phyloP scores from a whole-genome alignment of 345 rosid species.

The Crucihimalaya himalaica region DNA sequence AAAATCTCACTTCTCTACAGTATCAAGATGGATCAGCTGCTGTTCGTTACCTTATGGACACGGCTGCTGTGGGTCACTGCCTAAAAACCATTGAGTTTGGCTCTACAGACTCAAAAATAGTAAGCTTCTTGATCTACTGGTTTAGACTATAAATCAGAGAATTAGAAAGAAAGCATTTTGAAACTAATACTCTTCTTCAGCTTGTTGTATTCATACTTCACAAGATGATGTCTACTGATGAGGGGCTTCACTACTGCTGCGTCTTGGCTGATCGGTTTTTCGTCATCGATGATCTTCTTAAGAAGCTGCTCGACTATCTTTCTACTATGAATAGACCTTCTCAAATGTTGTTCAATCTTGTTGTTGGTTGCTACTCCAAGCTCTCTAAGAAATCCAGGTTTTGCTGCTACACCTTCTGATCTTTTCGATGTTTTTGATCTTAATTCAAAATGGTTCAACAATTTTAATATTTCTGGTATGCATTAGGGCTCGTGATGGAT shows the following conservation, averaged over 20 bases:
- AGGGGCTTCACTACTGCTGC: constrained; percentile 53
- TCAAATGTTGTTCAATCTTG: constrained; percentile 10
- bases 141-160: neutral
- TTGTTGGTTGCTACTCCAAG: constrained; percentile 49
- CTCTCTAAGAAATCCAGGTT: constrained; percentile 59
- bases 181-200: constrained; percentile 37
- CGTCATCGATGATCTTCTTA: constrained; percentile 35
- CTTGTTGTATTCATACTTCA: constrained; percentile 49
- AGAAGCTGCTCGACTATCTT: constrained; percentile 33
- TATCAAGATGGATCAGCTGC: constrained; percentile 35
- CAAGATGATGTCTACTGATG: constrained; percentile 37
- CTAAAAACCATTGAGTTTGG: constrained; percentile 47
- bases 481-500: constrained; percentile 28
- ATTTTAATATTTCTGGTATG: constrained; percentile 8
- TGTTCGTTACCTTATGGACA: constrained; percentile 39
- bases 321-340: constrained; percentile 12
- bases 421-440: neutral
- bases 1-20: constrained; percentile 37
- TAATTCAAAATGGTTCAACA: neutral
- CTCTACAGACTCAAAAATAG: constrained; percentile 42
- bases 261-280: constrained; percentile 40
- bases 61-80: constrained; percentile 42
- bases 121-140: constrained; percentile 32
- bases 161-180: neutral
- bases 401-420: neutral